Base-by-base conservation (phyloP, 1,284 basidiomycete species). In the Pyrrhoderma noxium region DNA sequence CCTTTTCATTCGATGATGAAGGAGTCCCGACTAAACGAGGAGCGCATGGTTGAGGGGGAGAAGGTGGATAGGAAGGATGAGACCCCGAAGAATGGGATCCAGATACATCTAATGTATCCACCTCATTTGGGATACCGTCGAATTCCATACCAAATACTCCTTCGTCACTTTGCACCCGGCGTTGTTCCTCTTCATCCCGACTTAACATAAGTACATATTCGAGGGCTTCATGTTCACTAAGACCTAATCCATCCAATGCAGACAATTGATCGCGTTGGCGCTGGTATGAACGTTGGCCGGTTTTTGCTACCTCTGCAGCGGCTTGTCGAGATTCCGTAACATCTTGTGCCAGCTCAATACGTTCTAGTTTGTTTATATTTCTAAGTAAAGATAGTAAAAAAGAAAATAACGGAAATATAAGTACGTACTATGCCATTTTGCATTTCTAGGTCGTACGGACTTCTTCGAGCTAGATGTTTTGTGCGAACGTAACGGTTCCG, bases 131-230 rank as follows among this genome's bases (percentile, higher is more conserved):
- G 11, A 66, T 59, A 45, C 75, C 72, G 49, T 81, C 79, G 50
- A 79, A 75, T 55, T 83, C 77, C 19, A 67, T 74, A 53, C 75
- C 73, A 56, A 82, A 81, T 1, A 82, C 70, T 2, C 75, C 78
- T 50, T 80, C 76, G 21, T 80, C 75, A n/a, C 60, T 27, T 11
- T 45, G 31, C 38, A 48, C 40, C 40, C 54, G 35, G n/a, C 25
- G 34, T 18, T 52, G 34, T 40, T 57, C 70, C 21, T 79, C 80
- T 61, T 92, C 86, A 35, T 93, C 90, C 3, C 85, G 79, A 56
- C 86, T 90, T 52, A 93, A 75, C 88, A 93, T 91, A 49, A 93
- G 64, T 0, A 83, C 76, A 60, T 93, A 93, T 58, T 89, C 85
- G 18, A 93, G 69, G 0, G 86, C 88, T 60, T 90, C 89, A 5